phyloP scores from a whole-genome alignment of 306 rosid genomes.

The Begonia peltatifolia region DNA sequence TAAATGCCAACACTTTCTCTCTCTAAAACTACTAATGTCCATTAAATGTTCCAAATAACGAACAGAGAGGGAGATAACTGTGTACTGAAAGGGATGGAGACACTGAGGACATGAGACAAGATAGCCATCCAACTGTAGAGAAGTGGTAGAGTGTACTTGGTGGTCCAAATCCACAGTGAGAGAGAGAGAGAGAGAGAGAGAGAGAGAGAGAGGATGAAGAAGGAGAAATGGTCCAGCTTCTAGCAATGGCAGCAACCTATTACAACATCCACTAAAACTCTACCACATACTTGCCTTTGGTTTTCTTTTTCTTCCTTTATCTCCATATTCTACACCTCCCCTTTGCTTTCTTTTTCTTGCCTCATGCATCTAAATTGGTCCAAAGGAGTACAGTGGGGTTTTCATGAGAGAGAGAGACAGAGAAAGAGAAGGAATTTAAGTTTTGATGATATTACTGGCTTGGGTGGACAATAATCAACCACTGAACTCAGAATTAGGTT shows the following conservation, averaged over 20 bases:
- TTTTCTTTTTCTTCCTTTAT: neutral
- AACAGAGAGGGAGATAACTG: no score
- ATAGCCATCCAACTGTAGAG: slow-evolving; percentile 7
- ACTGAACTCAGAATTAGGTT: no score
- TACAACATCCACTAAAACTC: slow-evolving; percentile 4
- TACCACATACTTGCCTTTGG: slow-evolving; percentile 1
- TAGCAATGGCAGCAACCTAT: neutral
- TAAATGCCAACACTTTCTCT: no score
- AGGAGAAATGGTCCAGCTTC: neutral
- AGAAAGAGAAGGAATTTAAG: no score
- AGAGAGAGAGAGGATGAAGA: no score
- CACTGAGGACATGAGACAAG: slow-evolving; percentile 3
- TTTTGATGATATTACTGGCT: no score
- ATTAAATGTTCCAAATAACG: no score
- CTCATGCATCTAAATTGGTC: no score
- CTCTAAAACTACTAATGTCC: no score
- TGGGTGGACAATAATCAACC: no score
- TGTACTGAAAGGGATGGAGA: neutral
- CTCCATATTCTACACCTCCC: neutral
- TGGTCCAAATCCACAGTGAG: slow-evolving; percentile 3
- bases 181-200: neutral
- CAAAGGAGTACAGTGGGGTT: no score
- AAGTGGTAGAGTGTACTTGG: neutral
- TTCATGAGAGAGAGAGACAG: no score
- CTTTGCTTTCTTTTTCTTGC: neutral